Conservation (phyloP, 129 eudicot species). For the Artemisia annua region DNA sequence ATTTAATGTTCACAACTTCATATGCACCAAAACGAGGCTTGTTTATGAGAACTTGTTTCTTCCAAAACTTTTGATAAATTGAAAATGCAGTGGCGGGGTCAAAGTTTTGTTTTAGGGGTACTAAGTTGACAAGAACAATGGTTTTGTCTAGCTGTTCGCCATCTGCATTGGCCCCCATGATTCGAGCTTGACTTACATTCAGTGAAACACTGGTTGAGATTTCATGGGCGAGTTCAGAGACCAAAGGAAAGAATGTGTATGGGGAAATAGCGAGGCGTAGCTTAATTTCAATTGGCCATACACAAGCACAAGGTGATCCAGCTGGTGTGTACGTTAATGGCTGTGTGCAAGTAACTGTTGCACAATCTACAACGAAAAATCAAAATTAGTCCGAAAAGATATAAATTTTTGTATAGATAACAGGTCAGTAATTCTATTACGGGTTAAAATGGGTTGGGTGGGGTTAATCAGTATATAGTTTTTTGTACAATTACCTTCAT, state of each 20-base stretch:
- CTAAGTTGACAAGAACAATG: constrained; percentile 69
- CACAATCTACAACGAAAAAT: constrained; percentile 57
- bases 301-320: constrained; percentile 88
- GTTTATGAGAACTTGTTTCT: constrained; percentile 50
- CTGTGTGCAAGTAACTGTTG: constrained; percentile 65
- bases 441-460: neutral
- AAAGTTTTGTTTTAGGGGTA: constrained; percentile 55
- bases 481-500: constrained; percentile 49
- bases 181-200: constrained; percentile 78
- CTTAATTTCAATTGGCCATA: constrained; percentile 79
- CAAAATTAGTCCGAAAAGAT: neutral
- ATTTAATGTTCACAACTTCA: constrained; percentile 62
- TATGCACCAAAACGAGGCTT: constrained; percentile 61
- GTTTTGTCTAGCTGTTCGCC: constrained; percentile 74
- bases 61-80: constrained; percentile 79
- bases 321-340: constrained; percentile 82
- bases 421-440: neutral
- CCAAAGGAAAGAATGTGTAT: constrained; percentile 85
- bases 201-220: constrained; percentile 57
- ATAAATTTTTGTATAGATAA: too few species aligned
- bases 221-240: constrained; percentile 70
- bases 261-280: constrained; percentile 56
- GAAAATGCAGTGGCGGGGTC: constrained; percentile 49
- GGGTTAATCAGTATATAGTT: neutral
- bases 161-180: constrained; percentile 93